These are phyloP conservation scores for Sporothrix mexicana DNA, from an alignment of 2,329 filamentous ascomycete genomes.

Conservation along the genomic window DNA sequence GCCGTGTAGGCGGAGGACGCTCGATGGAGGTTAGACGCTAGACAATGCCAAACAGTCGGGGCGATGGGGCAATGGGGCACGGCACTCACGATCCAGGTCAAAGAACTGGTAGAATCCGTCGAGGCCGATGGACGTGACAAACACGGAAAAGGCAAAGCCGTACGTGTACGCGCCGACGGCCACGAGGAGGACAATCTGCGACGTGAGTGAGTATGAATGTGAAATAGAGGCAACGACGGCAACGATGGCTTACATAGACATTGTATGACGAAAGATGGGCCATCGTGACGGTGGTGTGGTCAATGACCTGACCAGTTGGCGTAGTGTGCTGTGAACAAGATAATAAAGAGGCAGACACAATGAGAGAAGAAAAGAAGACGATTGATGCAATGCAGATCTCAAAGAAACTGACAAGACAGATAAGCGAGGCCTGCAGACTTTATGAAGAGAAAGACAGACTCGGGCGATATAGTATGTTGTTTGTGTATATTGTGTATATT, in stretches of 20 bases:
- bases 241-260: neutral
- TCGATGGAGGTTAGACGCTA: neutral
- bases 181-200: constrained; percentile 1
- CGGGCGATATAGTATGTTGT: too few species aligned
- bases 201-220: neutral
- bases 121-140: constrained; percentile 15
- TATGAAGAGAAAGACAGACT: too few species aligned
- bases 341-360: neutral
- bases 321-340: too few species aligned
- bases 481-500: too few species aligned
- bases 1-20: neutral
- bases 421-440: too few species aligned
- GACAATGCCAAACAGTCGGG: too few species aligned
- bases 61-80: too few species aligned
- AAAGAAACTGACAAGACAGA: too few species aligned
- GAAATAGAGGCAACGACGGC: neutral
- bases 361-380: neutral
- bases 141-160: constrained; percentile 15
- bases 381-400: too few species aligned
- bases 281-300: neutral
- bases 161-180: neutral
- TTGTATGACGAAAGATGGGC: neutral
- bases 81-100: constrained; percentile 2
- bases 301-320: too few species aligned
- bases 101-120: constrained; percentile 19